phyloP scores from a whole-genome alignment of 2,329 filamentous ascomycete genomes.

The Neurospora sp. region DNA sequence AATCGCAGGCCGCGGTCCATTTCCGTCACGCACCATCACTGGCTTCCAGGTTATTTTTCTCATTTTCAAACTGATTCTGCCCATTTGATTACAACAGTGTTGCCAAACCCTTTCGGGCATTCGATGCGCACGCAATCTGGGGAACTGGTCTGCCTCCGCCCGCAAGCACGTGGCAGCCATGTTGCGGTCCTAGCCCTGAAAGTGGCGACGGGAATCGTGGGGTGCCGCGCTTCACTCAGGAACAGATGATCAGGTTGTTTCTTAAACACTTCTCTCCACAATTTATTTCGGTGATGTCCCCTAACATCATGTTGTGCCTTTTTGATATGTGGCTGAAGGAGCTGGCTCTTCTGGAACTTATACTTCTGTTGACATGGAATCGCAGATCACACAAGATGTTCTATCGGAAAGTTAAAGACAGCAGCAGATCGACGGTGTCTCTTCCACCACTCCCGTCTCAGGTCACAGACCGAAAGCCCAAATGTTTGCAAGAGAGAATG shows the following conservation, averaged over 20 bases:
- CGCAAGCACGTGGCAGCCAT: background rate
- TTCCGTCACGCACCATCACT: background rate
- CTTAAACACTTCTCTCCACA: background rate
- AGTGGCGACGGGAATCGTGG: background rate
- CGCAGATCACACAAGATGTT: background rate
- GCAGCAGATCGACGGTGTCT: background rate
- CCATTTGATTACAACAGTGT: background rate
- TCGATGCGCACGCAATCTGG: background rate
- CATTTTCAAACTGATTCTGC: background rate
- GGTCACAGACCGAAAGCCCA: background rate
- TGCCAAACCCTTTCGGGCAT: background rate
- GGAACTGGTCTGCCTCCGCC: background rate
- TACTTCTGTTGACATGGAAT: background rate
- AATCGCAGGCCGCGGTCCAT: background rate
- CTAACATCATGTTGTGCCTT: background rate
- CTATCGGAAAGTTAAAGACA: background rate
- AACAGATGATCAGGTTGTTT: background rate
- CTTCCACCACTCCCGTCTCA: background rate
- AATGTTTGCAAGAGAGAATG: background rate
- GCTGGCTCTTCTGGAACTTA: background rate
- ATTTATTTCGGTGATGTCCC: background rate
- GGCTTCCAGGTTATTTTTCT: background rate
- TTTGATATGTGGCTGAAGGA: background rate
- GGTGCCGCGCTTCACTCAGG: background rate
- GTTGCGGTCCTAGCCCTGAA: background rate